These are phyloP conservation scores for Plenodomus biglobosus DNA, from an alignment of 2,329 filamentous ascomycete genomes.

Conservation along the genomic window DNA sequence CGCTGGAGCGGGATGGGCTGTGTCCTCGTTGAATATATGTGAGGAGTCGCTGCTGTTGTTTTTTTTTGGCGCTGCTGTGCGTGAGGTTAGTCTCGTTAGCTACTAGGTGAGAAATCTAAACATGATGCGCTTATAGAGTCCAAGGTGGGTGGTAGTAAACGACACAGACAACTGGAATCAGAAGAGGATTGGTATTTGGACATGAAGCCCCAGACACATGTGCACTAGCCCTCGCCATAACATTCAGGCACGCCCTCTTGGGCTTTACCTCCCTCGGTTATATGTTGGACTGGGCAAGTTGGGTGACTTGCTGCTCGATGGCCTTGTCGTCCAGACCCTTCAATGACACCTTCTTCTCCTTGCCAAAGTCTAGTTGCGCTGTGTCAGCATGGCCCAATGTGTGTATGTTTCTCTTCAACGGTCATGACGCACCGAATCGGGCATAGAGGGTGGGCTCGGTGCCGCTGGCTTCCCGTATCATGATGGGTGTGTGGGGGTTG, in stretches of 20 bases:
- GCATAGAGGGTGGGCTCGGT: conserved; percentile 85
- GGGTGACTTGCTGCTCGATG: conserved; percentile 68
- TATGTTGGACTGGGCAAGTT: conserved; percentile 56
- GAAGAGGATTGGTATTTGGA: neutral
- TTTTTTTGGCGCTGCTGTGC: too few relatives aligned
- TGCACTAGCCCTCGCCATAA: neutral
- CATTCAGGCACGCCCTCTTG: neutral
- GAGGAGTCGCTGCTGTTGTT: too few relatives aligned
- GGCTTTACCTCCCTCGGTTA: conserved; percentile 6
- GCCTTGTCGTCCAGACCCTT: conserved; percentile 69
- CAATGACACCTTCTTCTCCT: conserved; percentile 66
- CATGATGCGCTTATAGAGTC: neutral
- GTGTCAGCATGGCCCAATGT: neutral
- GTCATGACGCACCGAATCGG: conserved; percentile 72
- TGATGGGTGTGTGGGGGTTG: conserved; percentile 90
- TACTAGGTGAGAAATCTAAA: neutral
- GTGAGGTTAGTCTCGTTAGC: too few relatives aligned
- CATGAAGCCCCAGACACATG: neutral
- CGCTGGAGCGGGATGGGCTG: too few relatives aligned
- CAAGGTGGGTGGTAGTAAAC: neutral
- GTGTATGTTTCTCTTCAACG: neutral
- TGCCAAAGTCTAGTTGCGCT: conserved; percentile 59
- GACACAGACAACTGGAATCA: neutral
- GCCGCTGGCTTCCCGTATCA: conserved; percentile 88
- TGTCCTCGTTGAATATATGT: too few relatives aligned